Conservation (phyloP, 768 basidiomycete genomes). For the Russula brevipes region DNA sequence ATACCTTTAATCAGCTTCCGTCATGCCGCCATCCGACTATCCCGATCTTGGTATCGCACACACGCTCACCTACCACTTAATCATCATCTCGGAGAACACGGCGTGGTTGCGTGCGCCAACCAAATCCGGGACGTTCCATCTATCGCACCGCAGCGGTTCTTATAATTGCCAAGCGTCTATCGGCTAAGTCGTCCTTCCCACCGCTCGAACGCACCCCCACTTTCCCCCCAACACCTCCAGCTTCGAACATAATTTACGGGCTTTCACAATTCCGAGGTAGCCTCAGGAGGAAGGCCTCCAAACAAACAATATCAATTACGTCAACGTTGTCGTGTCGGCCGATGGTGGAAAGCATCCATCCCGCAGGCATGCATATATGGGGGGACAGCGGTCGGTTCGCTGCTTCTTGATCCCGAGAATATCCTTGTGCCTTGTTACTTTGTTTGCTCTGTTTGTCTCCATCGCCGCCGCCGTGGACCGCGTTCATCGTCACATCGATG, state of each 20-base stretch:
- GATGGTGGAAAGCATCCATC: neutral
- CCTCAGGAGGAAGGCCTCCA: conserved; percentile 1
- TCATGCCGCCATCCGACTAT: conserved; percentile 16
- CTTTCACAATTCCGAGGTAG: neutral
- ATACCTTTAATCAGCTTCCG: conserved; percentile 27
- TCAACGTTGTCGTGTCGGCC: conserved; percentile 7
- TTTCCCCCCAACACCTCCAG: neutral
- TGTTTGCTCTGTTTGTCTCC: neutral
- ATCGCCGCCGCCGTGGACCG: neutral
- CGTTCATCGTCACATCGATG: neutral
- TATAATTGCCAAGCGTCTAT: too few species aligned
- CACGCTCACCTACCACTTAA: neutral
- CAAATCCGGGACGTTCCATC: too few species aligned
- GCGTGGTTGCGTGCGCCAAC: too few species aligned
- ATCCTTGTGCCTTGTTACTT: neutral
- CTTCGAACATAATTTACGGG: conserved; percentile 15
- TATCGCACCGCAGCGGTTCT: too few species aligned
- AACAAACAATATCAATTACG: conserved; percentile 14
- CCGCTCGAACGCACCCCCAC: neutral
- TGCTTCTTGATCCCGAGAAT: neutral
- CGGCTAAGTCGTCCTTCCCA: neutral
- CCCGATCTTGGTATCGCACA: conserved; percentile 10
- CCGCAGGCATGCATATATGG: neutral
- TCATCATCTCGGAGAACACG: too few species aligned
- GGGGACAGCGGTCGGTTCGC: neutral